Conservation (phyloP, 2,329 filamentous ascomycete genomes). For the Alternaria longipes region DNA sequence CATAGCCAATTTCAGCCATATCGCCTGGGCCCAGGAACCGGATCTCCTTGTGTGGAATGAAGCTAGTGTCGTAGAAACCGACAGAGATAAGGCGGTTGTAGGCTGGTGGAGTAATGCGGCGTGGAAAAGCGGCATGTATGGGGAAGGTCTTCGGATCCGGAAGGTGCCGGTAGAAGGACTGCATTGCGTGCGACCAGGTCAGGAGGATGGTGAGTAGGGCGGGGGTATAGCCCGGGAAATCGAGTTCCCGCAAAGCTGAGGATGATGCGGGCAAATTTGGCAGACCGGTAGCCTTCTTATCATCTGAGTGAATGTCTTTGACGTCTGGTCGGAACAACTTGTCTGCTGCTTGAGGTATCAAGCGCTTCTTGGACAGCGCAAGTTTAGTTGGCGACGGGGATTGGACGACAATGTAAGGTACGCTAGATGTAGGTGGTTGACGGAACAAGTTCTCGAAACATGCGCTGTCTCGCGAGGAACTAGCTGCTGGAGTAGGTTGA, state of each 20-base stretch:
- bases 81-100: conserved; percentile 25
- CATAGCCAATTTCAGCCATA: conserved; percentile 24
- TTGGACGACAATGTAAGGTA: conserved; percentile 11
- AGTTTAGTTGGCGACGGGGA: conserved; percentile 13
- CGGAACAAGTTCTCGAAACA: neutral
- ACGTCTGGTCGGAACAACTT: neutral
- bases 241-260: conserved; percentile 14
- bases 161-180: conserved; percentile 15
- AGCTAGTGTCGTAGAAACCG: conserved; percentile 33
- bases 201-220: conserved; percentile 27
- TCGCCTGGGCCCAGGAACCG: conserved; percentile 31
- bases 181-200: conserved; percentile 32
- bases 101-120: conserved; percentile 19
- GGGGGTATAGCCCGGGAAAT: conserved; percentile 28
- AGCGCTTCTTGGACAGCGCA: conserved; percentile 14
- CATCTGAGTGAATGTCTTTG: conserved; percentile 5
- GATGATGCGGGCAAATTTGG: conserved; percentile 13
- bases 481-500: neutral
- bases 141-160: conserved; percentile 21
- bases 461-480: neutral
- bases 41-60: conserved; percentile 28
- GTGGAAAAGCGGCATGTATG: conserved; percentile 29
- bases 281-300: conserved; percentile 12
- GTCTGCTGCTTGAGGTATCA: neutral
- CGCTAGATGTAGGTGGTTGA: neutral